phyloP scores from a whole-genome alignment of 129 eudicot genomes.

The Saussurea involucrata region DNA sequence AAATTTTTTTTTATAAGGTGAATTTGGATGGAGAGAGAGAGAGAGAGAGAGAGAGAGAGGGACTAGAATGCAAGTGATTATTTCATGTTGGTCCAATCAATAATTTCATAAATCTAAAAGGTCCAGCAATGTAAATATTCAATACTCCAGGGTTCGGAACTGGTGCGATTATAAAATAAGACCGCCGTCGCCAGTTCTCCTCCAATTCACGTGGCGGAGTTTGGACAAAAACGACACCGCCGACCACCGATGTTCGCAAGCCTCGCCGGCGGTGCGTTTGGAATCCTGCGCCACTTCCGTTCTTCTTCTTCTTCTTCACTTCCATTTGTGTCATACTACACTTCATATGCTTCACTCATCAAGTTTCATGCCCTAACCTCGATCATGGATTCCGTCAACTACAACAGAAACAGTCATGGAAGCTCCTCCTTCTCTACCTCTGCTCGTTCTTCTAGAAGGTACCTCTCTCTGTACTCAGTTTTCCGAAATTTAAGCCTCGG shows the following conservation, averaged over 20 bases:
- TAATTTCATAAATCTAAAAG: neutral
- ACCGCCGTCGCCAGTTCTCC: neutral
- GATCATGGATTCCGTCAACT: conserved; percentile 10
- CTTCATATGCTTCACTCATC: neutral
- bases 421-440: conserved; percentile 33
- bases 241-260: conserved; percentile 10
- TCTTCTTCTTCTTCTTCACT: conserved; percentile 21
- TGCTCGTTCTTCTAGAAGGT: conserved; percentile 29
- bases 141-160: neutral
- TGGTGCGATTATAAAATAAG: neutral
- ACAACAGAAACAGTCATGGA: neutral
- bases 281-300: conserved; percentile 29
- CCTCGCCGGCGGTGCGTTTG: conserved; percentile 18
- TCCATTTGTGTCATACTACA: neutral
- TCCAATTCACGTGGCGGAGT: neutral
- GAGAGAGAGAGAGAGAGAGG: neutral
- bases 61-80: neutral
- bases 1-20: neutral
- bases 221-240: neutral
- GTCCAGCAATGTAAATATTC: neutral
- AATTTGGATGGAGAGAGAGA: neutral
- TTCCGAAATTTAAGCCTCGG: neutral
- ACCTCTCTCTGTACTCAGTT: neutral
- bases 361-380: conserved; percentile 11
- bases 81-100: too few species aligned